These are phyloP conservation scores for Apiospora pterosperma DNA, from an alignment of 2,329 filamentous ascomycete genomes.

Conservation along the genomic window DNA sequence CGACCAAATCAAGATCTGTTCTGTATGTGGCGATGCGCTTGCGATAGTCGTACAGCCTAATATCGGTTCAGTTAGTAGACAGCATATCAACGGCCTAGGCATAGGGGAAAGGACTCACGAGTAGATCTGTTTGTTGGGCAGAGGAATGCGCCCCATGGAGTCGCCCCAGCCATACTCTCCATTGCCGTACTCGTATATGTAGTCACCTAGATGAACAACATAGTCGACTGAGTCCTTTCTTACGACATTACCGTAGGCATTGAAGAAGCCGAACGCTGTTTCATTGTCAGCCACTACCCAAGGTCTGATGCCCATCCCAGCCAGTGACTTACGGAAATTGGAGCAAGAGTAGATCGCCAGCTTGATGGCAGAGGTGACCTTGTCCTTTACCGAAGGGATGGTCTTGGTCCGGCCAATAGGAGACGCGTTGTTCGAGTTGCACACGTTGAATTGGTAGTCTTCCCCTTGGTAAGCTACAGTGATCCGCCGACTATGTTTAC, in stretches of 20 bases:
- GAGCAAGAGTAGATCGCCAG: constrained; percentile 70
- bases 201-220: constrained; percentile 57
- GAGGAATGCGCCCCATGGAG: constrained; percentile 47
- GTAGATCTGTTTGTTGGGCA: constrained; percentile 48
- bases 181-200: constrained; percentile 37
- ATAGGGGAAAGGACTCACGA: constrained; percentile 25
- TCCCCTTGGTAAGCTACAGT: neutral
- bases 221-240: constrained; percentile 59
- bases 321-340: constrained; percentile 53
- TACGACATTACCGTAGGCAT: constrained; percentile 55
- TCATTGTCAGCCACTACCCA: neutral
- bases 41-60: constrained; percentile 55
- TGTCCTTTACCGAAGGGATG: constrained; percentile 53
- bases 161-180: constrained; percentile 48
- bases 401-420: constrained; percentile 69
- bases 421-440: constrained; percentile 57
- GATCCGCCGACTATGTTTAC: neutral
- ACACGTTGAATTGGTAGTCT: constrained; percentile 67
- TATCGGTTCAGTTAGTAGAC: neutral
- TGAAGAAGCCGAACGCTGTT: constrained; percentile 54
- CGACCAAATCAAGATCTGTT: constrained; percentile 57
- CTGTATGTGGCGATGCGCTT: constrained; percentile 55
- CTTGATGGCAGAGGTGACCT: constrained; percentile 51
- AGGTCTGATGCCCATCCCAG: neutral
- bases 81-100: neutral